These are phyloP conservation scores for Penicillium longicatenatum DNA, from an alignment of 495 filamentous ascomycete genomes.

Conservation along the genomic window DNA sequence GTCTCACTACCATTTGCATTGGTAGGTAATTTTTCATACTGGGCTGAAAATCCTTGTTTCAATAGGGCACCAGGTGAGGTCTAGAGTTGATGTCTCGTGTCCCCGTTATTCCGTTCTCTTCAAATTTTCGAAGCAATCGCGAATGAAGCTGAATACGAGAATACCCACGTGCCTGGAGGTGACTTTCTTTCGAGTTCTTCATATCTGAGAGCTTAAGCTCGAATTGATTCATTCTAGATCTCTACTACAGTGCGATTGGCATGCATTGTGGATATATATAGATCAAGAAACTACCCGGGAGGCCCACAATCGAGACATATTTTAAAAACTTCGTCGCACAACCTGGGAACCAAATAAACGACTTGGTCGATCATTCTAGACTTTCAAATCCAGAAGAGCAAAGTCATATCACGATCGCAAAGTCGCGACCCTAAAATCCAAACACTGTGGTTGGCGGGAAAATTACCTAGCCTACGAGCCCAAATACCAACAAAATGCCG, in stretches of 20 bases:
- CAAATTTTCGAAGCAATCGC: too few relatives aligned
- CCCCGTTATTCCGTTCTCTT: too few relatives aligned
- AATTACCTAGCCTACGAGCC: background rate
- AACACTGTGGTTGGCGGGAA: conserved; percentile 9
- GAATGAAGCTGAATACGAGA: too few relatives aligned
- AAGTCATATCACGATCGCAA: background rate
- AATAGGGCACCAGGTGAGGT: background rate
- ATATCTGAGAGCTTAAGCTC: too few relatives aligned
- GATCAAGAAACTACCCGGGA: too few relatives aligned
- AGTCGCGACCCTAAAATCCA: background rate
- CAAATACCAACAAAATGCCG: background rate
- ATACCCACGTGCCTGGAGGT: too few relatives aligned
- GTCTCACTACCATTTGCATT: background rate
- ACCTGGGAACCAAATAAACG: too few relatives aligned
- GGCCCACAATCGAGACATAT: too few relatives aligned
- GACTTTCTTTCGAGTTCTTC: too few relatives aligned
- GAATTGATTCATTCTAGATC: too few relatives aligned
- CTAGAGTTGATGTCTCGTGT: background rate
- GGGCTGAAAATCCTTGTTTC: background rate
- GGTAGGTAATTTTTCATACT: background rate
- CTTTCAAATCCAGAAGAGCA: background rate
- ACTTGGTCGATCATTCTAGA: background rate
- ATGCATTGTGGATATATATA: too few relatives aligned
- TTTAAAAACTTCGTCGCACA: background rate
- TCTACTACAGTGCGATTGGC: too few relatives aligned